Evolutionary conservation across 208 protist genomes (phyloP).

Genomic region (Sergeia podlipaevii): DNA sequence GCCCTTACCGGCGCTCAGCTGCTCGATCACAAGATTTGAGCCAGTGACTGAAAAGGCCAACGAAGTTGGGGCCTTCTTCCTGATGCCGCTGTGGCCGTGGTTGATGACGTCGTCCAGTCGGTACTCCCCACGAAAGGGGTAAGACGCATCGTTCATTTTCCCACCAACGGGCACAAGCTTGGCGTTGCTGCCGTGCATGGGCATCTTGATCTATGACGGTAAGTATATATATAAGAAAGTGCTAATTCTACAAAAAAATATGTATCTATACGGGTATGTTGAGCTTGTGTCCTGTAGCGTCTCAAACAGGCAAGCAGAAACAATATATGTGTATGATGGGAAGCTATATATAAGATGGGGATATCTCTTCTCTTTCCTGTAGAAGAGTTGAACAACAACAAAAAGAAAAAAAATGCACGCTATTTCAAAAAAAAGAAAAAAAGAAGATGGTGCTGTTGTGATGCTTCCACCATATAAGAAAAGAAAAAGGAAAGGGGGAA

Average conservation of each 20-base stretch:
- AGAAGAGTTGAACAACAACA: too few species aligned
- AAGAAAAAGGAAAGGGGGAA: background rate
- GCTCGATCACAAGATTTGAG: conserved; percentile 72
- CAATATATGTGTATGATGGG: too few species aligned
- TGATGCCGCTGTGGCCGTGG: conserved; percentile 73
- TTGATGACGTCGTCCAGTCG: conserved; percentile 57
- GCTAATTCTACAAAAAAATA: background rate
- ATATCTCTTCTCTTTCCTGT: too few species aligned
- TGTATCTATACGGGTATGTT: too few species aligned
- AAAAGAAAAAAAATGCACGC: background rate
- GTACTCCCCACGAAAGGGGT: conserved; percentile 79
- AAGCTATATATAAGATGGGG: too few species aligned
- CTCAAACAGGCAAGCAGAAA: too few species aligned
- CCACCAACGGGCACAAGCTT: conserved; percentile 45
- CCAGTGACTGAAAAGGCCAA: conserved; percentile 65
- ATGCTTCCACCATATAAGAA: too few species aligned
- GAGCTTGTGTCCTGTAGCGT: too few species aligned
- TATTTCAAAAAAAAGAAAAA: background rate
- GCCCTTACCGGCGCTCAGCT: conserved; percentile 43
- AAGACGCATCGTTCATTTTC: conserved; percentile 86
- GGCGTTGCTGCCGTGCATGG: conserved; percentile 16
- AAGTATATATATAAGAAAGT: background rate
- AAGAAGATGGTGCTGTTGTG: too few species aligned
- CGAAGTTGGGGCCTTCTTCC: conserved; percentile 29
- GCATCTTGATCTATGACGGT: background rate